Percentiles rank a stretch among this genome's conserved stretches.
Evolutionary conservation across 495 filamentous ascomycete species (phyloP).

Genomic region (Trypethelium eluteriae): DNA sequence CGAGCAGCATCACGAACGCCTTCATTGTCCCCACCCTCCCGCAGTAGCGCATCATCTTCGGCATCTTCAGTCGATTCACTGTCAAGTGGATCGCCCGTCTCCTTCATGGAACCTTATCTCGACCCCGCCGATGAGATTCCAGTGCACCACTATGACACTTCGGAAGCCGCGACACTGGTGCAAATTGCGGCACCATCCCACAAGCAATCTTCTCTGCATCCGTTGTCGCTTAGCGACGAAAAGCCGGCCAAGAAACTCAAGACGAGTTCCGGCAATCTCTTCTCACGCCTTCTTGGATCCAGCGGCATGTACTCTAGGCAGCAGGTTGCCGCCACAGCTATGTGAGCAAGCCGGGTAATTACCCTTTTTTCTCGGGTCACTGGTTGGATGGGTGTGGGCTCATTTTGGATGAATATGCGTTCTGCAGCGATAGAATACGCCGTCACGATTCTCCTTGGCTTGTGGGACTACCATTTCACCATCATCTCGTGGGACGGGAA

Average conservation of each 20-base stretch:
- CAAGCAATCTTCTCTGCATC: conserved; percentile 8
- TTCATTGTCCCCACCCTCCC: conserved; percentile 38
- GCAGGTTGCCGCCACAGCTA: not conserved
- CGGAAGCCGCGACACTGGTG: conserved; percentile 33
- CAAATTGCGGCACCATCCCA: conserved; percentile 28
- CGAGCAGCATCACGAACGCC: conserved; percentile 34
- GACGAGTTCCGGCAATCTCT: conserved; percentile 31
- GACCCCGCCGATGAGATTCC: conserved; percentile 27
- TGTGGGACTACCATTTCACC: not conserved
- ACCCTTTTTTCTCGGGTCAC: not conserved
- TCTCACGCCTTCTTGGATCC: conserved; percentile 32
- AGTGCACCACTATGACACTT: conserved; percentile 35
- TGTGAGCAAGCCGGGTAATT: not conserved
- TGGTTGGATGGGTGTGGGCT: not conserved
- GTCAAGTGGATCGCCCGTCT: conserved; percentile 23
- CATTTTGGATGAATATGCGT: not conserved
- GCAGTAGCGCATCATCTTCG: conserved; percentile 33
- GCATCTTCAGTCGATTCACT: conserved; percentile 26
- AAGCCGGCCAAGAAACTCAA: conserved; percentile 36
- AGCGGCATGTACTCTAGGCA: conserved; percentile 9
- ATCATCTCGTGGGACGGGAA: not conserved
- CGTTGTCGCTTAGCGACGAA: conserved; percentile 15
- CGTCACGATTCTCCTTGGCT: conserved; percentile 6
- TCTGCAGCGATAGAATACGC: not conserved
- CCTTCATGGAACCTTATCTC: conserved; percentile 20